Percentiles rank a stretch among this genome's conserved stretches.
phyloP scores from a whole-genome alignment of 1,139 yeast species.

The Blastobotrys serpentis region DNA sequence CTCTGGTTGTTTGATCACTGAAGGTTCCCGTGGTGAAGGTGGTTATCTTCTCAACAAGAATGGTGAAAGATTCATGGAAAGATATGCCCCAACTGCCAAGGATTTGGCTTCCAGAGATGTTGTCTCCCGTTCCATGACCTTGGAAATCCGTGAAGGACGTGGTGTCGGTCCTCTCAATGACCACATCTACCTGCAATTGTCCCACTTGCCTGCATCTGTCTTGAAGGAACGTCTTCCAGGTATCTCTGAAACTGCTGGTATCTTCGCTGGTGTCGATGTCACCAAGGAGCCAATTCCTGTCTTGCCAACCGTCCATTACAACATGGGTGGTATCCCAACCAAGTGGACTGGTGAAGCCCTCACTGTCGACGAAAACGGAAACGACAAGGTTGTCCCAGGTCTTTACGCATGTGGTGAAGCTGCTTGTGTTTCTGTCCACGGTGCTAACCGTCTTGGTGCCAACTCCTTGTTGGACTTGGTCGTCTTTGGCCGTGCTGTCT shows the following conservation, averaged over 20 bases:
- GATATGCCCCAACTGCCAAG: conserved; percentile 98
- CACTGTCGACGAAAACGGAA: conserved; percentile 80
- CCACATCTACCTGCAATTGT: conserved; percentile 91
- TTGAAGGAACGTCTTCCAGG: conserved; percentile 97
- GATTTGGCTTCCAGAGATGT: conserved; percentile 98
- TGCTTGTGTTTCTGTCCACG: conserved; percentile 98
- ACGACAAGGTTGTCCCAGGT: conserved; percentile 91
- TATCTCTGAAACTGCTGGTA: conserved; percentile 97
- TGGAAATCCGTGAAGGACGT: conserved; percentile 98
- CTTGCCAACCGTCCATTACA: conserved; percentile 96
- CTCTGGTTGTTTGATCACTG: conserved; percentile 97
- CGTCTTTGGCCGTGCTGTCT: conserved; percentile 97
- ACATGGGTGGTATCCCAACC: conserved; percentile 99
- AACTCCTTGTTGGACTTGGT: conserved; percentile 97
- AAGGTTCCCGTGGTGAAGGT: conserved; percentile 99
- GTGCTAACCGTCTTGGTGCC: conserved; percentile 99
- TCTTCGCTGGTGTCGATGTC: conserved; percentile 98
- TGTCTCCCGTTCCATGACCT: conserved; percentile 95
- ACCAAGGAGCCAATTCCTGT: conserved; percentile 99
- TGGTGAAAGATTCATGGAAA: conserved; percentile 99
- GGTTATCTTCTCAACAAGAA: conserved; percentile 93
- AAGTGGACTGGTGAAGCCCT: conserved; percentile 95
- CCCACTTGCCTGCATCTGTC: conserved; percentile 90
- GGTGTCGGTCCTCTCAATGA: conserved; percentile 98
- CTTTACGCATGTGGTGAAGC: conserved; percentile 98